Conservation (phyloP, 345 rosid genomes). For the Gossypium longicalyx region DNA sequence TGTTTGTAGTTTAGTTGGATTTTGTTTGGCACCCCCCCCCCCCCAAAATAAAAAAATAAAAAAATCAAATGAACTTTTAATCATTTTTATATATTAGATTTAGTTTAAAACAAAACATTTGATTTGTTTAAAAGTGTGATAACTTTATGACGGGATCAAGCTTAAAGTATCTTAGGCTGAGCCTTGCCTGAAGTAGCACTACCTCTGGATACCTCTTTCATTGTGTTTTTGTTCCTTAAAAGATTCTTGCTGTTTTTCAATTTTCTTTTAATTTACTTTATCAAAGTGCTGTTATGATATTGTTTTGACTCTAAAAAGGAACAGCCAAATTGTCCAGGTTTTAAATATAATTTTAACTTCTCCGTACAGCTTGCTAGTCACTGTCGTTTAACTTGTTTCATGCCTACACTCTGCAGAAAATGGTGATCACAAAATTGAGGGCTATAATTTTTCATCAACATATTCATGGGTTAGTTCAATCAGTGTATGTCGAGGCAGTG, state of each 20-base stretch:
- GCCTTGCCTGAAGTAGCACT: neutral
- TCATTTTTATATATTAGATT: neutral
- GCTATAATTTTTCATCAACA: constrained; percentile 35
- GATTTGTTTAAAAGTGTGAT: too few species aligned
- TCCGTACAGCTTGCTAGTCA: neutral
- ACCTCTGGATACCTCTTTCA: neutral
- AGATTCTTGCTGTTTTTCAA: neutral
- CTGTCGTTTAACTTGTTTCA: neutral
- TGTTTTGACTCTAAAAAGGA: constrained; percentile 29
- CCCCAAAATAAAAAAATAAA: fast-evolving
- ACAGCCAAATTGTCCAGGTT: neutral
- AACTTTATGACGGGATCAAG: neutral
- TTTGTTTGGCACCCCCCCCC: too few species aligned
- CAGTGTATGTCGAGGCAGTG: constrained; percentile 73
- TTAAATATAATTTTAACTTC: neutral
- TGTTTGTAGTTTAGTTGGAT: too few species aligned
- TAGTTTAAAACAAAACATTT: neutral
- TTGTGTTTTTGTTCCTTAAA: neutral
- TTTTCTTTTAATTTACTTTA: neutral
- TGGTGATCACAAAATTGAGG: constrained; percentile 28
- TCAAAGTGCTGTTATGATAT: neutral
- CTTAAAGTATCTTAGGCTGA: neutral
- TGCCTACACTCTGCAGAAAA: constrained; percentile 35
- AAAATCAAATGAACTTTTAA: neutral
- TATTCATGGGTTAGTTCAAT: constrained; percentile 88